phyloP scores from a whole-genome alignment of 2,329 filamentous ascomycete species.

The Microcyclospora pomicola region DNA sequence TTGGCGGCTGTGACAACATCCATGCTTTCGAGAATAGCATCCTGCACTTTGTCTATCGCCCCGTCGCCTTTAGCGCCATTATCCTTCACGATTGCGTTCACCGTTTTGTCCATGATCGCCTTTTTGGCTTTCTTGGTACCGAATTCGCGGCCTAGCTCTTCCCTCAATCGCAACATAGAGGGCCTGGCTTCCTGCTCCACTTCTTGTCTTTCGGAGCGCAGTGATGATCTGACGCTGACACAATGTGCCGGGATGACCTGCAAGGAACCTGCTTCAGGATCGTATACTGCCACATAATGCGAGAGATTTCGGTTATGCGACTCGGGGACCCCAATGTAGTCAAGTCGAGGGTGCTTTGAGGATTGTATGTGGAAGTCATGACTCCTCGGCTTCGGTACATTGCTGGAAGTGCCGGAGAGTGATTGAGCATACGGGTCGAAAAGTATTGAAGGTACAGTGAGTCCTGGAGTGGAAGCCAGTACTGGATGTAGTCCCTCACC shows the following conservation, averaged over 20 bases:
- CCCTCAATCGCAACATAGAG: conserved; percentile 46
- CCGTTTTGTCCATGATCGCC: conserved; percentile 51
- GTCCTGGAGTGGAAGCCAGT: conserved; percentile 27
- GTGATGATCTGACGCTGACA: conserved; percentile 39
- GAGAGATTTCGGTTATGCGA: conserved; percentile 35
- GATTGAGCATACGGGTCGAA: conserved; percentile 37
- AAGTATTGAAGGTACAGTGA: conserved; percentile 25
- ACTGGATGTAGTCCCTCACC: conserved; percentile 13
- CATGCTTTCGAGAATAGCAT: conserved; percentile 50
- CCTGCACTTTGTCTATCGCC: conserved; percentile 42
- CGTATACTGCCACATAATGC: conserved; percentile 49
- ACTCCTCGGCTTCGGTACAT: conserved; percentile 21
- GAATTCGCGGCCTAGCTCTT: conserved; percentile 62
- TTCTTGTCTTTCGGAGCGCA: conserved; percentile 32
- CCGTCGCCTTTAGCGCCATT: conserved; percentile 31
- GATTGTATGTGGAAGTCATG: conserved; percentile 46
- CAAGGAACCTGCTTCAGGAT: conserved; percentile 39
- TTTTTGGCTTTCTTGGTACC: conserved; percentile 80
- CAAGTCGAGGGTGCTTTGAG: conserved; percentile 44
- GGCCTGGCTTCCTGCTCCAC: conserved; percentile 19
- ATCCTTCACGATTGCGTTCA: conserved; percentile 50
- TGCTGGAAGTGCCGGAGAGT: conserved; percentile 9
- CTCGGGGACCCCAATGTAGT: conserved; percentile 37
- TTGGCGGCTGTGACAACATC: conserved; percentile 50
- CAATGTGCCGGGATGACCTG: conserved; percentile 42